Evolutionary conservation across 345 rosid genomes (phyloP), one percentile per base, ranked within the genome.

Genomic region (Turnera subulata): DNA sequence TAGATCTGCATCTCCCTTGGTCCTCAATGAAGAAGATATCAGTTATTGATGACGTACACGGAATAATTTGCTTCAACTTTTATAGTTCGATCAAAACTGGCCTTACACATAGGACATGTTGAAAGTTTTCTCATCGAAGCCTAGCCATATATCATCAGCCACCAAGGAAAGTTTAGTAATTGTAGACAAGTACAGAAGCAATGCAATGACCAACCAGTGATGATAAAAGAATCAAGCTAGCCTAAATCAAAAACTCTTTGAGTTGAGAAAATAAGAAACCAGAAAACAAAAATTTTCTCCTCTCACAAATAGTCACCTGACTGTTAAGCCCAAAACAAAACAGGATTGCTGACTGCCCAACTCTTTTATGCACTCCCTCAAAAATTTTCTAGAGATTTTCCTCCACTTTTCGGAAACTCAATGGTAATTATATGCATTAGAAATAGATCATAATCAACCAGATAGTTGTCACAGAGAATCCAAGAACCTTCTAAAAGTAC

Each of bases 31-130:
- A 38, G 55, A 72, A 75, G 40, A 64, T 66, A 71, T 80, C 78
- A 10, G 53, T 66, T n/a, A n/a, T n/a, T 26, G 84, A 75, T 48
- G 65, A 56, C 46, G 73, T 64, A 71, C 68, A 69, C 9, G 98
- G 99, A 48, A 84, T 72, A 46, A 90, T 87, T 76, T 89, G 96
- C 92, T 70, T 87, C 94, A 68, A 89, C 67, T 74, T 71, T 85
- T 50, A 78, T 85, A 46, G 89, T 93, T 70, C 83, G 74, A 11
- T 64, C 58, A 74, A 89, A 87, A 60, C 57, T 76, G 45, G 76
- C 76, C 78, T 93, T 89, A 80, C 99, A 93, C 64, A 89, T 59
- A 32, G 99, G 99, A 73, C 99, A 93, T 33, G 85, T 78, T 43
- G 90, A 78, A 40, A 47, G 53, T 71, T 78, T 87, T 70, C 84